These are phyloP conservation scores for Rhododendron williamsianum DNA, from an alignment of 148 eudicot genomes.

Conservation along the genomic window DNA sequence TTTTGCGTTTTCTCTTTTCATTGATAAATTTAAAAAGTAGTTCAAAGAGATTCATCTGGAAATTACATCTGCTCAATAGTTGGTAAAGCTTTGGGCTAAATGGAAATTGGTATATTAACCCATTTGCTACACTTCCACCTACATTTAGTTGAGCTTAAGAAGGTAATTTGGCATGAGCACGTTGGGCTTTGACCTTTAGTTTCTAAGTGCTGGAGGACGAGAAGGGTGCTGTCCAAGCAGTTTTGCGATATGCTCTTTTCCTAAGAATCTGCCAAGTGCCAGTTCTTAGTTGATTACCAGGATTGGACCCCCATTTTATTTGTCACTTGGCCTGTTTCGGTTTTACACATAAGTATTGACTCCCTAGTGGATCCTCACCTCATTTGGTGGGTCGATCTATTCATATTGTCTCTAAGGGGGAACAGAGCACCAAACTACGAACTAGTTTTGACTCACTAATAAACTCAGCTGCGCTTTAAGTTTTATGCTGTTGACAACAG, in stretches of 20 bases:
- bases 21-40: background rate
- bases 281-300: background rate
- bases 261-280: background rate
- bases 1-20: background rate
- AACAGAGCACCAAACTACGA: background rate
- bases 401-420: background rate
- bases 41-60: background rate
- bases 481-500: background rate
- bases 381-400: background rate
- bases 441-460: background rate
- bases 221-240: background rate
- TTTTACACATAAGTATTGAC: background rate
- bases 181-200: background rate
- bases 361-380: background rate
- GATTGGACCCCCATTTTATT: background rate
- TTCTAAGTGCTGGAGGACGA: background rate
- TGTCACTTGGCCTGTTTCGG: background rate
- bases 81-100: background rate
- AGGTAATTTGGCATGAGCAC: background rate
- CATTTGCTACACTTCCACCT: background rate
- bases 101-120: background rate
- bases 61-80: background rate
- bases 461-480: background rate
- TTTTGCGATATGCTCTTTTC: background rate
- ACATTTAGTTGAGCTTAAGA: background rate